Evolutionary conservation across 805 yeast species (phyloP).

Genomic region (Hagleromyces aurorensis): DNA sequence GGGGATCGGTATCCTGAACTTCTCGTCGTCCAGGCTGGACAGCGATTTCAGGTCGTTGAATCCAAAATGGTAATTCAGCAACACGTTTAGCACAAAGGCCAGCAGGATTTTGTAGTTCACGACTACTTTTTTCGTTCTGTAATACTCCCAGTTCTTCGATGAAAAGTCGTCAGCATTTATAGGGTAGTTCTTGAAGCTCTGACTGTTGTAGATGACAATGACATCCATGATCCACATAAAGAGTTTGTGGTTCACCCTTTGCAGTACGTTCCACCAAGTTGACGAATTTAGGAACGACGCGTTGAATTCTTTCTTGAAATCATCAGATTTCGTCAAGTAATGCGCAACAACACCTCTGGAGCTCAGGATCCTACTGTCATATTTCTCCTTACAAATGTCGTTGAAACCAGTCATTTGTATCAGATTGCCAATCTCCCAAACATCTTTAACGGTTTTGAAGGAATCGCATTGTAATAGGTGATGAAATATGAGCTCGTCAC

Average conservation of each 20-base stretch:
- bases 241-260: constrained; percentile 26
- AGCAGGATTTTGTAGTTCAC: constrained; percentile 36
- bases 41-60: constrained; percentile 32
- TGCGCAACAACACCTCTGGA: constrained; percentile 31
- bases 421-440: constrained; percentile 29
- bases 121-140: constrained; percentile 30
- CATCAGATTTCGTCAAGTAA: constrained; percentile 25
- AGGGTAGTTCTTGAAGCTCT: constrained; percentile 31
- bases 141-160: constrained; percentile 25
- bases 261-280: constrained; percentile 29
- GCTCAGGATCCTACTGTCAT: constrained; percentile 24
- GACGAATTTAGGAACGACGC: constrained; percentile 23
- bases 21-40: constrained; percentile 17
- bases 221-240: constrained; percentile 32
- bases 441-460: constrained; percentile 13
- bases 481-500: constrained; percentile 31
- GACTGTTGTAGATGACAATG: constrained; percentile 28
- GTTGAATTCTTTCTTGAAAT: constrained; percentile 28
- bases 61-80: constrained; percentile 46
- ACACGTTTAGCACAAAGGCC: constrained; percentile 34
- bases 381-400: constrained; percentile 23
- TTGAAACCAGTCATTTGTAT: constrained; percentile 30
- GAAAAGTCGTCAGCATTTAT: constrained; percentile 17
- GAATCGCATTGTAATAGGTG: constrained; percentile 24
- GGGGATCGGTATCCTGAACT: constrained; percentile 26